Percentiles rank a stretch among this genome's conserved stretches.
Conservation (phyloP, 805 yeast genomes). For the Candida succiphila region DNA sequence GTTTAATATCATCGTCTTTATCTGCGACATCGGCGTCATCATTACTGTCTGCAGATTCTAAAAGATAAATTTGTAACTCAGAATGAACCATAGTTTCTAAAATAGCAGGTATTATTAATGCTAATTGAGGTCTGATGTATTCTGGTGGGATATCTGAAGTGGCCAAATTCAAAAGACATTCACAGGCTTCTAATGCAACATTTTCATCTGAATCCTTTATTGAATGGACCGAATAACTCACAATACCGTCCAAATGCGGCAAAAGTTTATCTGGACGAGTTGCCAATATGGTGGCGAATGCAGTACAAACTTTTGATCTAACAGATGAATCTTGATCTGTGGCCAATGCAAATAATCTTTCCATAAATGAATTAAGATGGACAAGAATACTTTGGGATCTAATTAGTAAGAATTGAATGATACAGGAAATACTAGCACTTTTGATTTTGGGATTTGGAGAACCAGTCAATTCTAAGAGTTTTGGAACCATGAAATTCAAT, state of each 20-base stretch:
- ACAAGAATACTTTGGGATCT: constrained; percentile 56
- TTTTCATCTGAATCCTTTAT: constrained; percentile 56
- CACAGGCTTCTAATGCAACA: constrained; percentile 89
- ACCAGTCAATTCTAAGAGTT: constrained; percentile 43
- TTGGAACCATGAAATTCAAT: constrained; percentile 54
- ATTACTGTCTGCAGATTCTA: constrained; percentile 55
- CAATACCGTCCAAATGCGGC: constrained; percentile 80
- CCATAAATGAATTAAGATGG: constrained; percentile 57
- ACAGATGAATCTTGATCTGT: constrained; percentile 47
- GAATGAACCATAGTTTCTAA: constrained; percentile 80
- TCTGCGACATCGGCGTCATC: constrained; percentile 77
- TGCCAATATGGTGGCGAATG: constrained; percentile 65
- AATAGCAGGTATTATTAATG: constrained; percentile 63
- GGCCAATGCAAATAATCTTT: constrained; percentile 61
- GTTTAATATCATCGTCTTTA: constrained; percentile 79
- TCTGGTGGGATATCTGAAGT: constrained; percentile 51
- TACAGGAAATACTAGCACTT: constrained; percentile 55
- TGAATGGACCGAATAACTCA: constrained; percentile 74
- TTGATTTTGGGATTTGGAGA: constrained; percentile 39
- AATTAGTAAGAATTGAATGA: constrained; percentile 66
- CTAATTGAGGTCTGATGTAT: constrained; percentile 47
- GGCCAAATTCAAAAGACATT: constrained; percentile 70
- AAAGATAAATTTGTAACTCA: constrained; percentile 63
- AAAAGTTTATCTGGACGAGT: constrained; percentile 69
- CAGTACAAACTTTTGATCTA: constrained; percentile 64